Evolutionary conservation across 805 yeast species (phyloP), one percentile per base, ranked within the genome.

Genomic region (Wickerhamomyces alni): DNA sequence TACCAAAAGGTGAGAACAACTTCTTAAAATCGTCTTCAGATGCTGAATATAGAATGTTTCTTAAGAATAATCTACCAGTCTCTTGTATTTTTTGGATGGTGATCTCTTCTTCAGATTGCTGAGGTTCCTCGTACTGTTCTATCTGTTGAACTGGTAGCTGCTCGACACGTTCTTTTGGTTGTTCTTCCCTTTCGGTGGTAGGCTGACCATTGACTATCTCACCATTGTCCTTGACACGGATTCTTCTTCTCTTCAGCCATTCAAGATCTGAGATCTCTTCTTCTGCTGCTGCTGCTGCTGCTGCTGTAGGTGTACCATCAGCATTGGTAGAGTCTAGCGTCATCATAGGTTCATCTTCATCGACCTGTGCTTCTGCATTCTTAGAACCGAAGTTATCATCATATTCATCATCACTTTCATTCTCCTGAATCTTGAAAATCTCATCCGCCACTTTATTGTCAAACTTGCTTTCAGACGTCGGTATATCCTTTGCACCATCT

Each of bases 21-120:
- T 70, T 64, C 25, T 66, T 62, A 57, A 89, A 82, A 39, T 93
- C 98, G 1, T 74, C 76, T 57, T 89, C 97, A 0, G 83, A 72
- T 10, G 95, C 77, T 0, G 82, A 67, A 52, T 87, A 93, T 5
- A 80, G 69, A 35, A 93, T 82, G 55, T 93, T 93, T 66, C 99
- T 78, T 36, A 93, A 61, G 61, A 93, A 93, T 35, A 93, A 66
- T 46, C 99, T 77, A 7, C 94, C 91, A 0, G 96, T 83, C 40
- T 70, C 62, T 17, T 65, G 59, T 33, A 87, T 81, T 43, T 76
- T 74, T 22, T 65, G 63, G 12, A 71, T 69, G 3, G 66, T 65
- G 19, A 61, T 56, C 39, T 75, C 81, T 46, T 77, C 79, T 12
- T 65, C 65, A 2, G 70, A 51, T 27, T 52, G 59, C 37, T 21